Percentiles rank a stretch among this genome's conserved stretches.
These are phyloP conservation scores for Juglanconis oblonga DNA, from an alignment of 2,329 filamentous ascomycete genomes.

Conservation along the genomic window DNA sequence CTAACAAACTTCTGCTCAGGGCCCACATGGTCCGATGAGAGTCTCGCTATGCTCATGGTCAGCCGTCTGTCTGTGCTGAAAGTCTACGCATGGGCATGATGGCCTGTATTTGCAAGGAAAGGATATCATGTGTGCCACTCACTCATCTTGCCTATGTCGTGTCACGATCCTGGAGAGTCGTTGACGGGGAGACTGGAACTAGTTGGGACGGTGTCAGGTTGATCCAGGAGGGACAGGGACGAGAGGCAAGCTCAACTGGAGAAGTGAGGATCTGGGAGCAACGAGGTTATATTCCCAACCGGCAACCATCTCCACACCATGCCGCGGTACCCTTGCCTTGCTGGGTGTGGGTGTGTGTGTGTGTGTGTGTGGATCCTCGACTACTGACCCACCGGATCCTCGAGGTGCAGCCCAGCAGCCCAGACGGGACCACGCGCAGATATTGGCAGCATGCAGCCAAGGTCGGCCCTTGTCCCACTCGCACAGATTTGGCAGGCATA, in stretches of 20 bases:
- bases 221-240: background rate
- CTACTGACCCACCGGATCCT: too few relatives aligned
- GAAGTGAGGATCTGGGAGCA: background rate
- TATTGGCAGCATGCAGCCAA: conserved; percentile 1
- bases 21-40: background rate
- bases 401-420: background rate
- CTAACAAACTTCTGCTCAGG: background rate
- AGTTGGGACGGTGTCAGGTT: background rate
- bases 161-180: background rate
- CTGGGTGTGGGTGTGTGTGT: too few relatives aligned
- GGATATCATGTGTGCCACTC: background rate
- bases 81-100: background rate
- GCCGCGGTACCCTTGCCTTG: too few relatives aligned
- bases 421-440: background rate
- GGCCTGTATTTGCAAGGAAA: background rate
- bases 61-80: background rate
- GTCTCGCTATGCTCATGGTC: background rate
- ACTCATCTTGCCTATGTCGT: conserved; percentile 13
- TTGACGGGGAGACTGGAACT: background rate
- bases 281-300: background rate
- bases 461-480: background rate
- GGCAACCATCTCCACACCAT: background rate
- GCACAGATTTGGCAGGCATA: background rate
- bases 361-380: too few relatives aligned
- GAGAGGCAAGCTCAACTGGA: too few relatives aligned